Base-by-base conservation (phyloP, 305 asterid genomes). In the Petunia hybrid region DNA sequence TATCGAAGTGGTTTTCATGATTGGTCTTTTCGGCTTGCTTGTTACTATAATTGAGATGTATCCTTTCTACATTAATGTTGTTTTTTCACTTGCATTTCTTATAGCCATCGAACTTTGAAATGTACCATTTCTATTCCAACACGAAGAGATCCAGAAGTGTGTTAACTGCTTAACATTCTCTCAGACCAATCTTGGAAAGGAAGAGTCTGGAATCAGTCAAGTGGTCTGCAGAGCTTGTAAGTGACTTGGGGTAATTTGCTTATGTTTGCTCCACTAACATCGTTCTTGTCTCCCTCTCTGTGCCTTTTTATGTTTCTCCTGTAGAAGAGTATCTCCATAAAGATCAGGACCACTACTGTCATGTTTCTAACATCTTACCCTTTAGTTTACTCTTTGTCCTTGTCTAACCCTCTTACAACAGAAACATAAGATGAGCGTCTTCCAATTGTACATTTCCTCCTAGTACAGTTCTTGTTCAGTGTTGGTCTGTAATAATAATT, bases 11-110 rank as follows among this genome's bases (percentile, higher is more conserved):
- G 80, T 94, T 67, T 81, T 97, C 5, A 93, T 94, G 97, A 85
- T 94, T 62, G 91, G 97, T 62, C 79, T 93, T 12, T 93, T 91
- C 64, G 98, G 97, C 14, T 87, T 90, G 92, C 88, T 93, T 57
- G 69, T 91, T 39, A 93, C 92, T 79, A 92, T 86, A 39, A 39
- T 84, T n/a, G 93, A 91, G 85, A 89, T 92, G 98, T 93, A 93
- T 31, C 45, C 77, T 71, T 71, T 71, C 77, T 48, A 71, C 92
- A 22, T 61, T 31, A 35, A 10, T 46, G 35, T 5, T 4, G 22
- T 38, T 68, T 68, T 48, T 69, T 16, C 76, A 9, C n/a, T 4
- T 69, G 59, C n/a, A 2, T 45, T 45, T 68, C 75, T 14, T 0
- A 0, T 42, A 41, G 53, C 56, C 3, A 4, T 2, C 38, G 56